These are phyloP conservation scores for Scheffersomyces quercinus DNA, from an alignment of 1,139 yeast species.

Conservation along the genomic window DNA sequence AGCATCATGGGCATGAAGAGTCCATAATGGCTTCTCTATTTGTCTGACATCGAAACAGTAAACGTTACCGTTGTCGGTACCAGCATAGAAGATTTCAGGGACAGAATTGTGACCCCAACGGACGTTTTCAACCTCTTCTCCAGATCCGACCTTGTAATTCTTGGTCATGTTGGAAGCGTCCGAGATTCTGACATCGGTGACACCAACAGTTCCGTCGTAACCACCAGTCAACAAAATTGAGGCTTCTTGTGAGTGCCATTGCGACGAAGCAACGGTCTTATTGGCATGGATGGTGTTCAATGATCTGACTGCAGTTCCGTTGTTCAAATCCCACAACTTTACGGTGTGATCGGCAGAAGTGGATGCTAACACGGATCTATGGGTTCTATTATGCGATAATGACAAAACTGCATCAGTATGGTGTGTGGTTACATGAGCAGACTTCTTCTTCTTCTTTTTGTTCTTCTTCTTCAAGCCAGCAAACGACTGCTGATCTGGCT, in stretches of 20 bases:
- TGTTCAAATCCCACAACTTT: constrained; percentile 89
- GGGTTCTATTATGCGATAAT: constrained; percentile 75
- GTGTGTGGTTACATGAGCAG: constrained; percentile 65
- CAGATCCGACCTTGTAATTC: constrained; percentile 57
- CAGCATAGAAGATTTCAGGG: constrained; percentile 75
- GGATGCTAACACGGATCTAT: constrained; percentile 85
- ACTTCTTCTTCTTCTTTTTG: constrained; percentile 51
- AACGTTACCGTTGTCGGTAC: constrained; percentile 89
- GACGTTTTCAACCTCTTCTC: constrained; percentile 84
- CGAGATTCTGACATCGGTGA: constrained; percentile 83
- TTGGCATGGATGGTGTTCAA: constrained; percentile 57
- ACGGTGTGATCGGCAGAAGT: constrained; percentile 95
- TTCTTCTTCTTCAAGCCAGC: constrained; percentile 43
- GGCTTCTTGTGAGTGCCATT: constrained; percentile 82
- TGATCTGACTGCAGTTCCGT: constrained; percentile 74
- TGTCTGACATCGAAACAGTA: constrained; percentile 86
- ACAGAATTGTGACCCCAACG: constrained; percentile 59
- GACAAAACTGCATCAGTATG: constrained; percentile 95
- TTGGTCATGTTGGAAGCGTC: constrained; percentile 61
- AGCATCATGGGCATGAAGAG: constrained; percentile 94
- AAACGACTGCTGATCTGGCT: constrained; percentile 54
- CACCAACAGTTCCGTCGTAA: constrained; percentile 77
- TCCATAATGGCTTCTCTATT: constrained; percentile 78
- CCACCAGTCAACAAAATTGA: constrained; percentile 89
- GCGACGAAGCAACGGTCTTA: constrained; percentile 81